Base-by-base conservation (phyloP, 805 yeast genomes). In the Suhomyces tanzawaensis region DNA sequence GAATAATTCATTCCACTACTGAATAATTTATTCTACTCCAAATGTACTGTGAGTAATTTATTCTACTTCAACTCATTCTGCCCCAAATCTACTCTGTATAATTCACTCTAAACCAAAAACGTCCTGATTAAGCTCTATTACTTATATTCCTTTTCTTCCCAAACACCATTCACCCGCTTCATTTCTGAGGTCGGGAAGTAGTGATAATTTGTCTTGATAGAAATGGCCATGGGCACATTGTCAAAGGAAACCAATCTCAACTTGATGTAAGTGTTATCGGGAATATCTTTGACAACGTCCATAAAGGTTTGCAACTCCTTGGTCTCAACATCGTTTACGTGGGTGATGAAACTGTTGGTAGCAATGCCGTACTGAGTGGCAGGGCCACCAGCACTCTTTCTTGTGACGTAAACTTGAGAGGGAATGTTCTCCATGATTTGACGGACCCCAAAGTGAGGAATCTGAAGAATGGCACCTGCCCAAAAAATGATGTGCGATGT, bases 401-500 rank as follows among this genome's bases (percentile, higher is more conserved):
- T 71, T 2, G 88, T 82, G 37, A 88, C 81, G 55, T 89, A 90
- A n/a, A 90, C 93, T 37, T 78, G 80, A 13, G 91, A 82, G 9
- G 95, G 96, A 36, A 87, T 66, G 39, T 76, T 71, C 37, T 77
- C 77, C 76, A 85, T 81, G 26, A 85, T 79, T 64, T 89, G 96
- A 45, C 90, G 77, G 13, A 89, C 96, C 7, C 93, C 91, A 54
- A 85, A 95, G 59, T 88, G 96, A n/a, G 96, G 96, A 26, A 79
- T 74, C 55, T 90, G 97, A 23, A 90, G 60, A 4, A 83, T 64
- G 27, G 89, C 82, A 16, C 96, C 96, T 36, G 89, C 78, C 93
- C 95, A 90, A 34, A 76, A 70, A 7, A 85, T 81, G 27, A 87
- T 66, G 39, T 82, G 81, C 26, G 76, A 74, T 1, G 95, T 87